Evolutionary conservation across 1,139 yeast genomes (phyloP).

Genomic region (Blastobotrys ciferrii): DNA sequence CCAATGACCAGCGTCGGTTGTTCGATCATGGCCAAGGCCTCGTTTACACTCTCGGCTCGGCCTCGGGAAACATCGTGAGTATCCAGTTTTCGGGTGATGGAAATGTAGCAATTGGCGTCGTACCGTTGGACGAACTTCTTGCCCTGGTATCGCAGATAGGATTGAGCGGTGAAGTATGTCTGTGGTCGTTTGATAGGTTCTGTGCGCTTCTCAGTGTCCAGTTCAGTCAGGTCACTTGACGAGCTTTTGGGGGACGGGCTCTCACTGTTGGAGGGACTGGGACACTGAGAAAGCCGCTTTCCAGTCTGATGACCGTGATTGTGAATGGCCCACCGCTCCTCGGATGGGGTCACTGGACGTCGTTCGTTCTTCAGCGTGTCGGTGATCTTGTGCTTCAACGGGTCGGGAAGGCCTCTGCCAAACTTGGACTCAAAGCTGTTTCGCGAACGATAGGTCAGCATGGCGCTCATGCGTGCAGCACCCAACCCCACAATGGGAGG

Average conservation of each 20-base stretch:
- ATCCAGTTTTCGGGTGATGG: conserved; percentile 88
- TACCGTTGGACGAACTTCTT: conserved; percentile 82
- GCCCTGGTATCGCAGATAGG: conserved; percentile 90
- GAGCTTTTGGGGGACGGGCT: conserved; percentile 12
- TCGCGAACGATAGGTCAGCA: conserved; percentile 86
- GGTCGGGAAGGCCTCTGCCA: conserved; percentile 71
- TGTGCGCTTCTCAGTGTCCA: conserved; percentile 8
- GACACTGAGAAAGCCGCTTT: conserved; percentile 25
- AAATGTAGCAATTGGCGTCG: conserved; percentile 94
- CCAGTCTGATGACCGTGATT: conserved; percentile 56
- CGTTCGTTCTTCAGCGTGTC: conserved; percentile 26
- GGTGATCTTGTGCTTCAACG: conserved; percentile 38
- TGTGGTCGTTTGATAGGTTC: conserved; percentile 54
- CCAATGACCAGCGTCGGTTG: conserved; percentile 87
- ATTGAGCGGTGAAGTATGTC: conserved; percentile 92
- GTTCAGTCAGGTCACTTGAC: conserved; percentile 11
- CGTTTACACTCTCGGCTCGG: conserved; percentile 51
- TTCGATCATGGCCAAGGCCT: conserved; percentile 54
- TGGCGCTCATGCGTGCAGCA: conserved; percentile 97
- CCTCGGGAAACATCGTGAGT: conserved; percentile 92
- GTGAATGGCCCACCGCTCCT: conserved; percentile 60
- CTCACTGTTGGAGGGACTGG: conserved; percentile 19
- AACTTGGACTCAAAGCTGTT: conserved; percentile 88
- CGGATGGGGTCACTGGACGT: conserved; percentile 42
- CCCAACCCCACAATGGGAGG: conserved; percentile 86